Percentiles rank a stretch among this genome's conserved stretches.
phyloP scores from a whole-genome alignment of 352 stramenopile genomes.

The Globisporangium lucens region DNA sequence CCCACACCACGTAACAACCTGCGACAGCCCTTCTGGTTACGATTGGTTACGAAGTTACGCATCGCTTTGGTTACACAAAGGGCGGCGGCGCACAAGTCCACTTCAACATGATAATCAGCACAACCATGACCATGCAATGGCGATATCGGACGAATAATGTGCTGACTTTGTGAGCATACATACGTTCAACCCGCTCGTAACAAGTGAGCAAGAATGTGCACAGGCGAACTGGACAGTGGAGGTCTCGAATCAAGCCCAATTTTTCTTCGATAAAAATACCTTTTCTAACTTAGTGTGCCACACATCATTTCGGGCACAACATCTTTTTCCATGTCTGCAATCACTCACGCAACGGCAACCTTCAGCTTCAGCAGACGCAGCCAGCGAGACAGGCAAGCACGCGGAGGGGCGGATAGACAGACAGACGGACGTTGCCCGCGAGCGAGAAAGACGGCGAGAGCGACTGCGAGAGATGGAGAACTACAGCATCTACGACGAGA shows the following conservation, averaged over 20 bases:
- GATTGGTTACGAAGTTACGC: not conserved
- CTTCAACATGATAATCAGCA: not conserved
- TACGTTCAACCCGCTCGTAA: not conserved
- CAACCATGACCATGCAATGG: not conserved
- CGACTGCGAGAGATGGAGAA: slow-evolving; percentile 77
- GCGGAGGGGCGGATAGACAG: not conserved
- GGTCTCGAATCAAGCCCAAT: not conserved
- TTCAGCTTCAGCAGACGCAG: not conserved
- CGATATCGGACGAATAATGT: not conserved
- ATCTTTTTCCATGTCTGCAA: not conserved
- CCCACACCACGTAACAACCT: not conserved
- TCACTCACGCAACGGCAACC: not conserved
- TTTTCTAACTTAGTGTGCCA: not conserved
- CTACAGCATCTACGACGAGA: slow-evolving; percentile 95
- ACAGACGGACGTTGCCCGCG: too few species aligned
- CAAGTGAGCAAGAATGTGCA: too few species aligned
- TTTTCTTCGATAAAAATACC: not conserved
- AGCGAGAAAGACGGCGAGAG: not conserved
- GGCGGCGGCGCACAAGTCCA: not conserved
- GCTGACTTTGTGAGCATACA: not conserved
- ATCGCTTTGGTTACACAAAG: not conserved
- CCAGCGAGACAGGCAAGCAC: not conserved
- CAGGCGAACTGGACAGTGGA: too few species aligned
- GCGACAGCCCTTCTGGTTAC: not conserved
- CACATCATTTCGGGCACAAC: not conserved